Base-by-base conservation (phyloP, 768 basidiomycete species). In the Chalciporus chontae region DNA sequence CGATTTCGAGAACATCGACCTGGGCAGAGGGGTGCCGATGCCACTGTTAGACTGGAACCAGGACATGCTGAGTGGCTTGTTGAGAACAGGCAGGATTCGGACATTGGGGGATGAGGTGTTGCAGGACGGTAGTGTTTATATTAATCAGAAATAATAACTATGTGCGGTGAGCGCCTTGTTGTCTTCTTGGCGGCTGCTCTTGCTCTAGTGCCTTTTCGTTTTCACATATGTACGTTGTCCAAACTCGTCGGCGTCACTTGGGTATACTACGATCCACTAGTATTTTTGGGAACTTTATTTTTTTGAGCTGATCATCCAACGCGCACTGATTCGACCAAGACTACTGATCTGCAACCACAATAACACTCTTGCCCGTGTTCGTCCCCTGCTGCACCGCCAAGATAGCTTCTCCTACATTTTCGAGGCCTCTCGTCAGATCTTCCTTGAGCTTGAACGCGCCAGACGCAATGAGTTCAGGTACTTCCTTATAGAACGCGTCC, bases 381-480 rank as follows among this genome's bases (percentile, higher is more conserved):
- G 56, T 63, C 6, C 74, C 73, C 43, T 57, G 60, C 44, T 60
- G 64, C 18, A 71, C 59, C n/a, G 61, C 67, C 8, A 73, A 34
- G 23, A 79, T 63, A 0, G 69, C 73, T 38, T 73, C 67, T 5
- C 68, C 71, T 4, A 60, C 68, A 15, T 58, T 59, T 31, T 77
- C 76, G 31, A 83, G 62, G 2, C 79, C 80, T 6, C 64, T 57
- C 1, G 56, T 65, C 1, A 78, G 34, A 39, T 82, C 73, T 52
- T 82, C 81, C 8, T 53, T 63, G 41, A 74, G 70, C 59, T 76
- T 77, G 43, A 81, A 51, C 57, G 78, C 71, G 3, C 80, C 78
- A 3, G 60, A 68, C 4, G 70, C 73, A 27, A 82, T 55, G 38
- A 67, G 63, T 5, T 61, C 58, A 4, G 78, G 74, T 4, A 81